These are phyloP conservation scores for Suhomyces bokatorum DNA, from an alignment of 1,139 yeast genomes.

Conservation along the genomic window DNA sequence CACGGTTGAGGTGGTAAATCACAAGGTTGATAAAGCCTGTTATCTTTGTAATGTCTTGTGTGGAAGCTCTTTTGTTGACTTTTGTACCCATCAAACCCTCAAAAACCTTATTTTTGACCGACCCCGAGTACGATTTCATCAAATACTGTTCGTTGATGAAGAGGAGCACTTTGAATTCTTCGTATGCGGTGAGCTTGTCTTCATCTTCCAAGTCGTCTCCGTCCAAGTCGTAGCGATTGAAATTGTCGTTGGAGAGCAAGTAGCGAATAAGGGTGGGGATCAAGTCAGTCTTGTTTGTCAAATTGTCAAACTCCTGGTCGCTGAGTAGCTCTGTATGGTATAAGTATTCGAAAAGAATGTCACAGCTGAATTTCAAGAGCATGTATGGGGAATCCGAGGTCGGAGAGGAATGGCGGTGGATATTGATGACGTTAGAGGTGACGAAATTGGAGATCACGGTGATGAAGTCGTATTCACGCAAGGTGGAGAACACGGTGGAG, in stretches of 20 bases:
- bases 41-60: conserved; percentile 24
- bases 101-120: conserved; percentile 49
- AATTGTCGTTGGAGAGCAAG: conserved; percentile 53
- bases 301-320: conserved; percentile 34
- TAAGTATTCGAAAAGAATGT: conserved; percentile 46
- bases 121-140: conserved; percentile 51
- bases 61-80: conserved; percentile 7
- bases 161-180: conserved; percentile 71
- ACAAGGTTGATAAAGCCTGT: conserved; percentile 43
- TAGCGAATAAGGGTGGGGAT: conserved; percentile 48
- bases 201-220: conserved; percentile 53
- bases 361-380: conserved; percentile 42
- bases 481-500: conserved; percentile 25
- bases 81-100: conserved; percentile 36
- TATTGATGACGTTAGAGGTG: conserved; percentile 27
- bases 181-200: conserved; percentile 62
- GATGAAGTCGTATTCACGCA: conserved; percentile 47
- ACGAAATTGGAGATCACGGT: conserved; percentile 46
- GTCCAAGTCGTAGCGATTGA: conserved; percentile 37
- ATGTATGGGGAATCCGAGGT: conserved; percentile 28
- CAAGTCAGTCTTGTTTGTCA: conserved; percentile 30
- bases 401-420: neutral
- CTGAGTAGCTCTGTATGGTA: conserved; percentile 37
- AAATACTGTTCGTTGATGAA: conserved; percentile 84
- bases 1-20: conserved; percentile 69